These are phyloP conservation scores for Theobroma grandiflorum DNA, from an alignment of 441 rosid species.

Conservation along the genomic window DNA sequence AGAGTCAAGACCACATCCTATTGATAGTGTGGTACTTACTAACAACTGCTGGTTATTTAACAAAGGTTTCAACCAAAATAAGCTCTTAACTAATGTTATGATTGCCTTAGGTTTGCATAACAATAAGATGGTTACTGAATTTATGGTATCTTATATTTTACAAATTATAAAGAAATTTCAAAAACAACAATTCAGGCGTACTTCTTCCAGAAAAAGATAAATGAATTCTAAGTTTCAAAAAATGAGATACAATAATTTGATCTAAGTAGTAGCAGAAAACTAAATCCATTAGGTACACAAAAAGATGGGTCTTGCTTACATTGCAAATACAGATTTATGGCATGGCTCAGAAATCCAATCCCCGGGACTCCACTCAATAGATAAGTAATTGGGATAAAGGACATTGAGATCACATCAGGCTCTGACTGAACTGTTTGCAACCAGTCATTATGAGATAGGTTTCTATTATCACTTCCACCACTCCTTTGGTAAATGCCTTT, in stretches of 20 bases:
- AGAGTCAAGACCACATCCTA: neutral
- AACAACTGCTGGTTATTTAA: neutral
- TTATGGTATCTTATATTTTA: neutral
- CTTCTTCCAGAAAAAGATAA: conserved; percentile 40
- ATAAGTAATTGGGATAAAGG: conserved; percentile 90
- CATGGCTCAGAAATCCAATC: conserved; percentile 94
- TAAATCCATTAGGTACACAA: neutral
- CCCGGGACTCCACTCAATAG: conserved; percentile 90
- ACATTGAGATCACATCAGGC: conserved; percentile 92
- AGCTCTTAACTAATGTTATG: neutral
- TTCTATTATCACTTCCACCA: conserved; percentile 77
- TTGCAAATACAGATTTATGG: conserved; percentile 89
- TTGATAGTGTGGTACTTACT: neutral
- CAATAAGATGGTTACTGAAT: neutral
- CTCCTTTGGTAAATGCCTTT: conserved; percentile 77
- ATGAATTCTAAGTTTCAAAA: conserved; percentile 87
- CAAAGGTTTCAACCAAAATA: conserved; percentile 18
- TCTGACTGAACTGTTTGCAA: conserved; percentile 82
- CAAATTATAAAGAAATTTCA: neutral
- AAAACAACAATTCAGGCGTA: neutral
- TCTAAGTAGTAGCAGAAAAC: neutral
- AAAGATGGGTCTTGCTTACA: conserved; percentile 57
- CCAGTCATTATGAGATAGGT: conserved; percentile 82
- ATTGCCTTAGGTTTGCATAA: neutral
- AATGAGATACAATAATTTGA: neutral